phyloP scores from a whole-genome alignment of 345 rosid genomes.

The Hypericum androsaemum region DNA sequence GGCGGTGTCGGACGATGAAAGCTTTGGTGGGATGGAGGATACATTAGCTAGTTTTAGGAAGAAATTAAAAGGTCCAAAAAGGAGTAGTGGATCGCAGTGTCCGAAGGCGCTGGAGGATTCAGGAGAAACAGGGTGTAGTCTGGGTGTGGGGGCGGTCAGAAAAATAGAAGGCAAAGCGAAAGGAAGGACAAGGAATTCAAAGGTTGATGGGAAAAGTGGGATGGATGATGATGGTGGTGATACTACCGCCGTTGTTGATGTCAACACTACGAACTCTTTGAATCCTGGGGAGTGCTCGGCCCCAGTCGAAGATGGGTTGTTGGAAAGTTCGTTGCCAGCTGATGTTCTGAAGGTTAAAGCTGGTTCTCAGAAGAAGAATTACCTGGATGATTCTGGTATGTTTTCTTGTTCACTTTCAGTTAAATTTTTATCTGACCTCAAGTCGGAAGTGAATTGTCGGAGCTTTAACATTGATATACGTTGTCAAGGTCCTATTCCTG shows the following conservation, averaged over 20 bases:
- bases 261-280: constrained; percentile 12
- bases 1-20: constrained; percentile 24
- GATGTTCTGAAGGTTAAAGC: no score
- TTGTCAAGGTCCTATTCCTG: constrained; percentile 9
- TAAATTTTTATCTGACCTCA: constrained; percentile 11
- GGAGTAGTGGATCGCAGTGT: constrained; percentile 39
- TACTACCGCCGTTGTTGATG: constrained; percentile 13
- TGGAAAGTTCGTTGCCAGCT: no score
- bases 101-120: constrained; percentile 16
- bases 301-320: no score
- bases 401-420: constrained; percentile 10
- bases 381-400: constrained; percentile 12
- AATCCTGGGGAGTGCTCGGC: neutral
- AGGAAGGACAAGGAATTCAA: constrained; percentile 20
- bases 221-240: constrained; percentile 2
- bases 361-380: constrained; percentile 1
- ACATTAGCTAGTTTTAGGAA: constrained; percentile 87
- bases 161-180: constrained; percentile 19
- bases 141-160: constrained; percentile 17
- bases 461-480: constrained; percentile 10
- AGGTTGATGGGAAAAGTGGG: constrained; percentile 14
- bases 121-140: constrained; percentile 24
- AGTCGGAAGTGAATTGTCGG: constrained; percentile 10
- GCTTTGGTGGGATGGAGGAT: constrained; percentile 80
- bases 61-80: constrained; percentile 71